Evolutionary conservation across 441 rosid genomes (phyloP).

Genomic region (Brassica balearica): DNA sequence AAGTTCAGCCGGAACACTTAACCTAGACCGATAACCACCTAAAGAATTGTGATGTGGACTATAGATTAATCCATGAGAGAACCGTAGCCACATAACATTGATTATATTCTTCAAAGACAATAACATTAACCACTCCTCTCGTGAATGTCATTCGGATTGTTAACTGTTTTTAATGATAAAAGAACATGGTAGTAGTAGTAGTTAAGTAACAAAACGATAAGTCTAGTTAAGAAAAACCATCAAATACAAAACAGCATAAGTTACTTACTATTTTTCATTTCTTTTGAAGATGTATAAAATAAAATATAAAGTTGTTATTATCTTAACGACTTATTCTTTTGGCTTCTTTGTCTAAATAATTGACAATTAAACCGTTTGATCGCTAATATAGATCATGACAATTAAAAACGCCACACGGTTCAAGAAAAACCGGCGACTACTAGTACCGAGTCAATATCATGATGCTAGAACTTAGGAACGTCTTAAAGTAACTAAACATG

Average conservation of each 20-base stretch:
- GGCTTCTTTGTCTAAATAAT: constrained; percentile 19
- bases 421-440: neutral
- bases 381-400: neutral
- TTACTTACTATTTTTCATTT: neutral
- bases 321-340: constrained; percentile 26
- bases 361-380: neutral
- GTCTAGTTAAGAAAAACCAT: neutral
- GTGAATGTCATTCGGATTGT: neutral
- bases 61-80: neutral
- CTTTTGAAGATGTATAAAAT: neutral
- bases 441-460: neutral
- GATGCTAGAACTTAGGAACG: neutral
- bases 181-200: neutral
- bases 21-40: neutral
- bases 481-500: neutral
- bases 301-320: constrained; percentile 7
- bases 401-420: constrained; percentile 1
- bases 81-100: neutral
- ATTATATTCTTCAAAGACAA: neutral
- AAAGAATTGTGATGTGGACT: neutral
- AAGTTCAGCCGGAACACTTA: neutral
- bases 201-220: neutral
- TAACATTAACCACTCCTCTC: neutral
- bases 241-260: neutral
- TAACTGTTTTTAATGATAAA: neutral